Percentiles rank a stretch among this genome's conserved stretches.
Conservation (phyloP, 1,139 yeast genomes). For the Protomyces inouyei region DNA sequence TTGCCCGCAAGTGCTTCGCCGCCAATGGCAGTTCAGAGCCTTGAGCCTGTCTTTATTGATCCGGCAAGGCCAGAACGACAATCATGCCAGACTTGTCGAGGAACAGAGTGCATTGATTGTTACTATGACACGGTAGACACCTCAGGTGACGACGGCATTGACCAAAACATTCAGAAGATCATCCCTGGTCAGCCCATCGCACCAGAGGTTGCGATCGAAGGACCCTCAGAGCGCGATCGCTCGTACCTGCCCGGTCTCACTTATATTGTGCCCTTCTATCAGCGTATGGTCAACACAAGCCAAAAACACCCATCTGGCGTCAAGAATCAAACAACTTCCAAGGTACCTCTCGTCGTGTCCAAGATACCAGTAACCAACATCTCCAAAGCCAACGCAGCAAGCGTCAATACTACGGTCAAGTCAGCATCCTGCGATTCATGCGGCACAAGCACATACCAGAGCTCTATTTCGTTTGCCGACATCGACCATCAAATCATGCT, state of each 20-base stretch:
- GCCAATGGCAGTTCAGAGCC: neutral
- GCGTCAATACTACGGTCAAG: neutral
- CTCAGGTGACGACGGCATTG: neutral
- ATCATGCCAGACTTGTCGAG: conserved; percentile 5
- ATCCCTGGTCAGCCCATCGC: neutral
- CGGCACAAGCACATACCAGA: neutral
- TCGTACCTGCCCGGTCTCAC: neutral
- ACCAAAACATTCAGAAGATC: neutral
- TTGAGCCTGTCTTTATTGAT: neutral
- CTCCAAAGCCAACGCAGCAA: no score
- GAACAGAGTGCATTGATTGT: conserved; percentile 16
- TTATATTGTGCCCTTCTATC: neutral
- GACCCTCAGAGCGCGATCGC: neutral
- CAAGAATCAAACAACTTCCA: neutral
- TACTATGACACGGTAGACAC: neutral
- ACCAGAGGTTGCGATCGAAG: neutral
- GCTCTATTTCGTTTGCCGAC: neutral
- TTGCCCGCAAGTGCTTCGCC: no score
- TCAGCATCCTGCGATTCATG: neutral
- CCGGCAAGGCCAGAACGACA: neutral
- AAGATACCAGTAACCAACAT: neutral
- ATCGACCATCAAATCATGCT: neutral
- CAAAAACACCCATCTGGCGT: neutral
- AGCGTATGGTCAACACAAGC: neutral
- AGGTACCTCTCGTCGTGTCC: neutral